These are phyloP conservation scores for Aureobasidium sp. DNA, from an alignment of 2,329 filamentous ascomycete genomes.

Conservation along the genomic window DNA sequence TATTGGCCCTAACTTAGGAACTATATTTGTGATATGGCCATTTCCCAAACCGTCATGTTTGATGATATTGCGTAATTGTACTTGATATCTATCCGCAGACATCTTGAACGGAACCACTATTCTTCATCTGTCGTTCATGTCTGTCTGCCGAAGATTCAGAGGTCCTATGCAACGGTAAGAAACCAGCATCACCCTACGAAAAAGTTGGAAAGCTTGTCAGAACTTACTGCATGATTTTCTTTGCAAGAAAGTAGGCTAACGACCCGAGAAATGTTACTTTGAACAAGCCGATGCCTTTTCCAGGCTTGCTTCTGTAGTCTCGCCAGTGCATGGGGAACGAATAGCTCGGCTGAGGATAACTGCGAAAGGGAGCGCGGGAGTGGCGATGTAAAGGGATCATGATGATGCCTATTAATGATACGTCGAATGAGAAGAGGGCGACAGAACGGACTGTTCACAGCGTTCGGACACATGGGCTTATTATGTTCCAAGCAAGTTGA, in stretches of 20 bases:
- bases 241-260: neutral
- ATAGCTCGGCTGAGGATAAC: neutral
- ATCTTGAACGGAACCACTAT: too few species aligned
- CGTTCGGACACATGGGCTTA: too few species aligned
- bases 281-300: neutral
- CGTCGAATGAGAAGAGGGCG: too few species aligned
- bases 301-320: neutral
- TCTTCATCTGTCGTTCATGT: neutral
- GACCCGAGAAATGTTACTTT: neutral
- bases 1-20: too few species aligned
- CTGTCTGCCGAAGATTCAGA: neutral
- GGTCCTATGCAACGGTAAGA: neutral
- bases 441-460: too few species aligned
- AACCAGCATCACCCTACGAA: neutral
- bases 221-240: neutral
- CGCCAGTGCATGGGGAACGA: neutral
- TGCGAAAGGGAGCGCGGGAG: neutral
- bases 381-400: neutral
- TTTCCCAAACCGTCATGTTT: too few species aligned
- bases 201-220: neutral
- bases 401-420: neutral
- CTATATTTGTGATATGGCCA: too few species aligned
- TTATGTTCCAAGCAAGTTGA: too few species aligned
- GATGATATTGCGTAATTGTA: too few species aligned
- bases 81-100: too few species aligned